Conservation (phyloP, 108 stramenopile genomes). For the Cyclotella atomus region DNA sequence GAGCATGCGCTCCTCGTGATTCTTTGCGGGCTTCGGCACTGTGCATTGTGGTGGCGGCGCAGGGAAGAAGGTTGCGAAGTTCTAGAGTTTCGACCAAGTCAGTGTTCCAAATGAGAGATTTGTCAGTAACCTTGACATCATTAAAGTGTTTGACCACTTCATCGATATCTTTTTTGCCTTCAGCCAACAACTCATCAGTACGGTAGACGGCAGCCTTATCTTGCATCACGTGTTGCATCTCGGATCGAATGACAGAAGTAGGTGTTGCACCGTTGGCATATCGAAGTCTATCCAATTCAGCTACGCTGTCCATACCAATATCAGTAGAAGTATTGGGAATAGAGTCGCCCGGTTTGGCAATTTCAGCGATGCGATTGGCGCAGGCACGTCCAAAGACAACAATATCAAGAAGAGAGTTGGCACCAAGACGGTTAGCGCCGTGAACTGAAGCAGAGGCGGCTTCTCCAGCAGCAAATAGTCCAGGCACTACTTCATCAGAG, state of each 20-base stretch:
- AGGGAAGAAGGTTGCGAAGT: constrained; percentile 89
- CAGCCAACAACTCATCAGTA: constrained; percentile 81
- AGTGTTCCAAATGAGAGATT: constrained; percentile 98
- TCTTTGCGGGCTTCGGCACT: constrained; percentile 97
- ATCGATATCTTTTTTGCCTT: constrained; percentile 91
- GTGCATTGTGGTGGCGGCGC: constrained; percentile 98
- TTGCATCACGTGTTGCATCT: constrained; percentile 98
- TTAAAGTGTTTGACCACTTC: constrained; percentile 84
- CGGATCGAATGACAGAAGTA: constrained; percentile 88
- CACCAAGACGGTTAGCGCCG: constrained; percentile 99
- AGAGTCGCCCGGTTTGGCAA: constrained; percentile 92
- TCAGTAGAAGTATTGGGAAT: constrained; percentile 69
- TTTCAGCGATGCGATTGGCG: constrained; percentile 96
- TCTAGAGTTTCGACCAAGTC: constrained; percentile 98
- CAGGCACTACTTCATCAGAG: constrained; percentile 90
- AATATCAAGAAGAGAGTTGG: constrained; percentile 98
- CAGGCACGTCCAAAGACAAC: constrained; percentile 99
- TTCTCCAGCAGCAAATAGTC: constrained; percentile 98
- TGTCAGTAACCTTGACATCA: constrained; percentile 92
- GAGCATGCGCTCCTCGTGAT: constrained; percentile 97
- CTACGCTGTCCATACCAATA: constrained; percentile 89
- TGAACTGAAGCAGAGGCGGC: constrained; percentile 98
- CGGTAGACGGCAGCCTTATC: constrained; percentile 99
- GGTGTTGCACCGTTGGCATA: constrained; percentile 81
- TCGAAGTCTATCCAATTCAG: constrained; percentile 89